These are phyloP conservation scores for Ormosia emarginata DNA, from an alignment of 306 rosid genomes.

Conservation along the genomic window DNA sequence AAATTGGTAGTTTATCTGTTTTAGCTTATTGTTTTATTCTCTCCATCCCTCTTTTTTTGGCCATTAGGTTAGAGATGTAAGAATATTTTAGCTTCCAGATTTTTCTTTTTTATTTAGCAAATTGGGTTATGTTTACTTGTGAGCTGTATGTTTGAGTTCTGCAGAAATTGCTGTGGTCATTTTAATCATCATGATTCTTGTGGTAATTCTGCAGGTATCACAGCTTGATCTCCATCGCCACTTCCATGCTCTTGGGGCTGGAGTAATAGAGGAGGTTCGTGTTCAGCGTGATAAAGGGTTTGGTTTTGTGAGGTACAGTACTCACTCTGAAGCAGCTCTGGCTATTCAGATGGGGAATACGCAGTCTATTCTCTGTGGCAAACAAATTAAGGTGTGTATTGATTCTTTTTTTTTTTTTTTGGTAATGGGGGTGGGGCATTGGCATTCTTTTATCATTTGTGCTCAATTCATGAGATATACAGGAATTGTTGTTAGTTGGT, in stretches of 20 bases:
- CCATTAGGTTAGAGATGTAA: neutral
- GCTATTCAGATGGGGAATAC: slow-evolving; percentile 94
- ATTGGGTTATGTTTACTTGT: neutral
- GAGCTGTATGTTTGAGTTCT: slow-evolving; percentile 1
- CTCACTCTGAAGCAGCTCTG: slow-evolving; percentile 89
- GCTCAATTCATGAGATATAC: neutral
- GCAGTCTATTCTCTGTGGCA: slow-evolving; percentile 69
- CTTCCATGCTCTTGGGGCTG: slow-evolving; percentile 88
- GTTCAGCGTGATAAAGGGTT: slow-evolving; percentile 96
- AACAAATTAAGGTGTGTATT: slow-evolving; percentile 71
- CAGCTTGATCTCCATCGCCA: slow-evolving; percentile 94
- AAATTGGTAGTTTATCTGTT: neutral
- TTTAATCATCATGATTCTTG: neutral
- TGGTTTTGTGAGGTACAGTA: slow-evolving; percentile 89
- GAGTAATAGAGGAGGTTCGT: slow-evolving; percentile 92
- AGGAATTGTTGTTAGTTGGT: neutral
- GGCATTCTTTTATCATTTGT: neutral
- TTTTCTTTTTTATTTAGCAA: neutral
- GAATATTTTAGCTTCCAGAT: neutral
- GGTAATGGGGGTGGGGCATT: neutral
- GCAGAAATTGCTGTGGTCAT: neutral
- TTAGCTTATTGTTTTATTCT: neutral
- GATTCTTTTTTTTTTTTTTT: too few species aligned
- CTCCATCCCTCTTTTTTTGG: neutral
- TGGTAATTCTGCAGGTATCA: slow-evolving; percentile 48